phyloP scores from a whole-genome alignment of 108 stramenopile genomes.

The Cyclotella cryptica region DNA sequence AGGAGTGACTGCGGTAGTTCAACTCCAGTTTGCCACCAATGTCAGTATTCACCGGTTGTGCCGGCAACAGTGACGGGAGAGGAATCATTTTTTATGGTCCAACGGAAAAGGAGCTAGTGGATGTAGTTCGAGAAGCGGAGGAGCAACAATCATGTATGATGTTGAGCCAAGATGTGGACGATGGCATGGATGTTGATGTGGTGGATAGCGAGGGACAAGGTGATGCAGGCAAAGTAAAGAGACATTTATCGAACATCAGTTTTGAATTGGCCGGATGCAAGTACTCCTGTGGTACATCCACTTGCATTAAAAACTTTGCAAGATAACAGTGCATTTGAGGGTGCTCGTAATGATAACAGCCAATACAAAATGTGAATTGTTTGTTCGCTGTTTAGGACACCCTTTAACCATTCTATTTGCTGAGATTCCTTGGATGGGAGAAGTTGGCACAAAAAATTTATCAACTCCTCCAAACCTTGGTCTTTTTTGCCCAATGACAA shows the following conservation, averaged over 20 bases:
- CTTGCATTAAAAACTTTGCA: constrained; percentile 64
- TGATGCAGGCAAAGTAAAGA: constrained; percentile 69
- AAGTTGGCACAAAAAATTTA: constrained; percentile 68
- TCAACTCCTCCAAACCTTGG: constrained; percentile 41
- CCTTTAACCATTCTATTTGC: constrained; percentile 10
- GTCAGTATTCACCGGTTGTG: constrained; percentile 96
- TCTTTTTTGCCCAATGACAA: constrained; percentile 55
- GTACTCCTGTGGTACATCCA: constrained; percentile 78
- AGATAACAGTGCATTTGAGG: constrained; percentile 78
- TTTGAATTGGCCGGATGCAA: constrained; percentile 46
- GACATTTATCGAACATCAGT: no score
- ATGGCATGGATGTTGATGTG: constrained; percentile 59
- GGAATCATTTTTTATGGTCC: constrained; percentile 92
- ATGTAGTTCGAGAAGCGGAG: constrained; percentile 82
- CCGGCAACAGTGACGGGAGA: constrained; percentile 91
- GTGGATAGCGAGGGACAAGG: constrained; percentile 25
- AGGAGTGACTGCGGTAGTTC: constrained; percentile 95
- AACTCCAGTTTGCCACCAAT: constrained; percentile 96
- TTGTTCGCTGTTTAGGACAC: constrained; percentile 39
- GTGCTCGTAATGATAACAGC: constrained; percentile 60
- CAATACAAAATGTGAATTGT: constrained; percentile 66
- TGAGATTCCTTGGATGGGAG: constrained; percentile 45
- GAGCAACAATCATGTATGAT: constrained; percentile 76
- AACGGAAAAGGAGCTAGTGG: constrained; percentile 73
- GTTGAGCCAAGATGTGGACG: constrained; percentile 69